Base-by-base conservation (phyloP, 2,329 filamentous ascomycete species). In the Thermothelomyces thermophilus region DNA sequence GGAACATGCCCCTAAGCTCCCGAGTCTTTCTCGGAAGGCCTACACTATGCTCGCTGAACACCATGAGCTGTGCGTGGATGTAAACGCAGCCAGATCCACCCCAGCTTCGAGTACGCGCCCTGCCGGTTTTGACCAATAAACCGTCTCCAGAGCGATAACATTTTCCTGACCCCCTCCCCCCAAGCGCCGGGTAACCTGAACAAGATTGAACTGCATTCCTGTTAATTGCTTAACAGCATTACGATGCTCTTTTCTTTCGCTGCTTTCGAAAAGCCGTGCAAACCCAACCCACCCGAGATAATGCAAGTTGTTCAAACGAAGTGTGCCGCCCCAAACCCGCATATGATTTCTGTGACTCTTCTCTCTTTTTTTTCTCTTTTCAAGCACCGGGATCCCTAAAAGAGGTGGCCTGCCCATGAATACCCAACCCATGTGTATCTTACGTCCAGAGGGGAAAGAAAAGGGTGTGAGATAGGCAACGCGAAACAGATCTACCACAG, bases 401-500 rank as follows among this genome's bases (percentile, higher is more conserved):
- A 22, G 28, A 48, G 17, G n/a, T 35, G 19, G 24, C 47, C 47
- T 40, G 33, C 47, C 52, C 52, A 41, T 50, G 48, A 45, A 51
- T 46, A 17, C 33, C 33, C 28, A 41, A 22, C 50, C 44, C 46
- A 20, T 37, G 19, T 52, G 33, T 48, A 39, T 48, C 41, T 36
- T 31, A 24, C 17, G 20, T 39, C 16, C 41, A 37, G 11, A 47
- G 22, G 10, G 40, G 37, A 37, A 17, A n/a, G 20, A 45, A 34
- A 20, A 6, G 33, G 26, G 13, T 33, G n/a, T 5, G 20, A 35
- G 7, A 30, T 7, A 51, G 22, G n/a, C 24, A 28, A 40, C 14
- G 33, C 24, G 46, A 51, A 47, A 47, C 47, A 50, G 36, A 40
- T 53, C 51, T 53, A 53, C 50, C 39, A 41, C 30, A 13, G 41